Evolutionary conservation across 2,329 filamentous ascomycete genomes (phyloP), one percentile per base, ranked within the genome.

Genomic region (Erysiphe pisi): DNA sequence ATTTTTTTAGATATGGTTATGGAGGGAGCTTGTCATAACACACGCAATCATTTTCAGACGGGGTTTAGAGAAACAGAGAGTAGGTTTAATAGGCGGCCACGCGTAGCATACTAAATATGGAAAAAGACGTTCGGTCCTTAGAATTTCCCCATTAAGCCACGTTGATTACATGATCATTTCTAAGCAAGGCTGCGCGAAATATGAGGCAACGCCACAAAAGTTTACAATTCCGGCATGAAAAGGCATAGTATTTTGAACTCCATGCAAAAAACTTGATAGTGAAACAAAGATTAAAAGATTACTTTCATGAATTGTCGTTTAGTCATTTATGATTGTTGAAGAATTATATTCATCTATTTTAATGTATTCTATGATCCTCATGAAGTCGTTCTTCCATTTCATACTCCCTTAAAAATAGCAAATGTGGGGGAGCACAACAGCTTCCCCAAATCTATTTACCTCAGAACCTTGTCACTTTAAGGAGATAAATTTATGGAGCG

Each of bases 401-500:
- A 80, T 81, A 79, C 80, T 81, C 80, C 80, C 80, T 79, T 81
- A 81, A 79, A 80, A 80, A 78, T 79, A 78, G 79, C 80, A 80
- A 81, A 82, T 82, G 81, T 82, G 81, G 82, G 81, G 82, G 80
- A 52, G 47, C 45, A 70, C 25, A 70, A 28, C 45, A 45, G 36
- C 45, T 43, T n/a, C 36, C 43, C 36, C 40, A 70, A 70, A 31
- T 45, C 25, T 61, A 28, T 20, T 65, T n/a, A 65, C 45, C 14
- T 31, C 22, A 56, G 11, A 56, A 25, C 43, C 63, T 25, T 52
- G 61, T 40, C 40, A 49, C 28, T 11, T 14, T 75, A 25, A 56
- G 71, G 78, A 77, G 77, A 84, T 83, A 83, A 82, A 36, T 73
- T 79, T 81, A 90, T 90, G 88, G 87, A 90, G 85, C 88, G 88